Conservation (phyloP, 352 stramenopile species). For the Phytopythium aichiense region DNA sequence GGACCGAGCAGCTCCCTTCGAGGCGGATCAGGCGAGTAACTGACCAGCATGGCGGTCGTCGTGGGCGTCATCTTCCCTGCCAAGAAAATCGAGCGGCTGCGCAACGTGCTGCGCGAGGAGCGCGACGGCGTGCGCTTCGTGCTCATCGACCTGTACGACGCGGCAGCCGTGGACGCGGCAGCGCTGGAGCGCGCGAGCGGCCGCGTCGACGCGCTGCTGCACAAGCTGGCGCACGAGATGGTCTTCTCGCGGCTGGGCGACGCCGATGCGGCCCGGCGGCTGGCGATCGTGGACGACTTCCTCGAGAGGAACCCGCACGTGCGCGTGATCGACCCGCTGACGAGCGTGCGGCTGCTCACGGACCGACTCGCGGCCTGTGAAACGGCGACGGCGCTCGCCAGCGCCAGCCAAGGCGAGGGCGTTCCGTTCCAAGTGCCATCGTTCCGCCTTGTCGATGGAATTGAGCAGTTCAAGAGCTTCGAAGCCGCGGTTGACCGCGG, state of each 20-base stretch:
- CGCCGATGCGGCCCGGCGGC: constrained; percentile 26
- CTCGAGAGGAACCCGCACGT: constrained; percentile 36
- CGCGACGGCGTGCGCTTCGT: constrained; percentile 58
- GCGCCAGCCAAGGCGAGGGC: neutral
- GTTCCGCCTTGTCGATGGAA: constrained; percentile 41
- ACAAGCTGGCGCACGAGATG: constrained; percentile 85
- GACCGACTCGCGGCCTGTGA: constrained; percentile 55
- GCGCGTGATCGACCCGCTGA: constrained; percentile 60
- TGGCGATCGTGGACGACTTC: constrained; percentile 54
- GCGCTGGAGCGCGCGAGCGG: constrained; percentile 37
- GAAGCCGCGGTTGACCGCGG: constrained; percentile 31
- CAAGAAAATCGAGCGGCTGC: constrained; percentile 81
- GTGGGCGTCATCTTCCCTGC: constrained; percentile 76
- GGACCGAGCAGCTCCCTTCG: neutral
- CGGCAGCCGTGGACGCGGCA: constrained; percentile 22
- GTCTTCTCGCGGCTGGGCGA: constrained; percentile 65
- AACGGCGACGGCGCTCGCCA: constrained; percentile 32
- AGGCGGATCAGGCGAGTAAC: neutral
- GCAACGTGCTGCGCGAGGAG: constrained; percentile 45
- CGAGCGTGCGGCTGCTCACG: constrained; percentile 67
- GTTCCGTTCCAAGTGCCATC: constrained; percentile 45
- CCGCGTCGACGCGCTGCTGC: constrained; percentile 57
- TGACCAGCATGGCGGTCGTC: constrained; percentile 30
- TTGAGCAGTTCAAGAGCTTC: constrained; percentile 35
- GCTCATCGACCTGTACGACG: constrained; percentile 63